phyloP scores from a whole-genome alignment of 257 asterid genomes.

The Nicotiana sylvestris region DNA sequence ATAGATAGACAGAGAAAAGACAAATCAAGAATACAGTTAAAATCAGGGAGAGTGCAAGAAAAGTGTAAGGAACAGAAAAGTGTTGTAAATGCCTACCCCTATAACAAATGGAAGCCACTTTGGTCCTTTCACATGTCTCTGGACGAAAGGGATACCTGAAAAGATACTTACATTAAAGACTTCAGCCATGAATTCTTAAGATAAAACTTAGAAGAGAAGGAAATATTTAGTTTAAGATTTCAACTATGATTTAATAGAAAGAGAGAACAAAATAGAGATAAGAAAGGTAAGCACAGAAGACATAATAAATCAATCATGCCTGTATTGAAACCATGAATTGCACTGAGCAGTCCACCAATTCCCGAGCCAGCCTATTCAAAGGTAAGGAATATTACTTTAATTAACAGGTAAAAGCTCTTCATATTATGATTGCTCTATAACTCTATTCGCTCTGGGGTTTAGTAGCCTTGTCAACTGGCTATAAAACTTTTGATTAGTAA shows the following conservation, averaged over 20 bases:
- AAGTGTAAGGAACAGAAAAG: not conserved
- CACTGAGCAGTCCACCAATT: conserved; percentile 68
- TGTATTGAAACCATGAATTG: conserved; percentile 59
- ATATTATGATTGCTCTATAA: not conserved
- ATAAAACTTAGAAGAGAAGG: not conserved
- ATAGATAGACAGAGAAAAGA: not conserved
- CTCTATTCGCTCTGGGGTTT: not conserved
- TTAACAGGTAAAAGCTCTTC: not conserved
- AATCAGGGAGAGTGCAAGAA: not conserved
- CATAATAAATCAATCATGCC: conserved; percentile 25
- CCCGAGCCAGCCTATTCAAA: conserved; percentile 63
- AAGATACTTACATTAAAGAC: not conserved
- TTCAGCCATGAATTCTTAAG: not conserved
- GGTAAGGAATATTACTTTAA: not conserved
- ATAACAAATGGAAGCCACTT: conserved; percentile 66
- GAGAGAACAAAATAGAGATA: not conserved
- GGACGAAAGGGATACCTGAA: conserved; percentile 61
- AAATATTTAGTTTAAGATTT: not conserved
- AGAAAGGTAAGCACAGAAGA: not conserved
- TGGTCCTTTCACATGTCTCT: conserved; percentile 59
- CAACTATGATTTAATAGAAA: not conserved
- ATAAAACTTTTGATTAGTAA: not conserved
- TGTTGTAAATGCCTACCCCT: conserved; percentile 40
- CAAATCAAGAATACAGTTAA: not conserved
- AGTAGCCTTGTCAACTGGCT: not conserved